Conservation (phyloP, 2,329 filamentous ascomycete species). For the Epichloe scottii region DNA sequence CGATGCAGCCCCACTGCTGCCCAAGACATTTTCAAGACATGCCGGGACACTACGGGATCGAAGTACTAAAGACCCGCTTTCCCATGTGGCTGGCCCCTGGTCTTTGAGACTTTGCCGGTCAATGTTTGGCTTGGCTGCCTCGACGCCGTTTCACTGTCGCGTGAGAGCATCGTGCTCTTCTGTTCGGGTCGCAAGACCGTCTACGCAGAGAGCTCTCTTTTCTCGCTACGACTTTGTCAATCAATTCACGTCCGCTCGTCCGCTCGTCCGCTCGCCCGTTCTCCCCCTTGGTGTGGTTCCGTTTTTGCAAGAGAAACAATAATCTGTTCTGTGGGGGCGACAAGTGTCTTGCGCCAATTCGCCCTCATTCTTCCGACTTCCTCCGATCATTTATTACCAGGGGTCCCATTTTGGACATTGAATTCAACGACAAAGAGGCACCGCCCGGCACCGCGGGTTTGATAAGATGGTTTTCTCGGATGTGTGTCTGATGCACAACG, state of each 20-base stretch:
- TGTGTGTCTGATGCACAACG: no score
- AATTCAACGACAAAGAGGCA: no score
- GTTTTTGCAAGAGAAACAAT: no score
- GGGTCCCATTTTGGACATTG: neutral
- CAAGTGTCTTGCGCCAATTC: neutral
- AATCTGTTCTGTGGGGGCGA: neutral
- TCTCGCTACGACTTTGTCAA: neutral
- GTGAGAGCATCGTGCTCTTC: neutral
- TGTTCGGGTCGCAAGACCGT: neutral
- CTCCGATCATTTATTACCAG: neutral
- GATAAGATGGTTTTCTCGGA: no score
- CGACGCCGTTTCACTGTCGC: neutral
- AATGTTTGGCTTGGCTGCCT: no score
- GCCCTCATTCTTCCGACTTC: slow-evolving; percentile 1
- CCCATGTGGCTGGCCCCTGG: neutral
- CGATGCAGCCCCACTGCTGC: neutral
- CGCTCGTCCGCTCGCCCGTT: no score
- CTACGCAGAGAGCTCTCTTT: no score
- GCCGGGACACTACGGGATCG: slow-evolving; percentile 2
- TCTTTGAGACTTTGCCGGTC: neutral
- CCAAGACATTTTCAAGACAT: slow-evolving; percentile 1
- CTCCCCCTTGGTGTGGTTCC: no score
- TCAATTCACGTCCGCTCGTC: no score
- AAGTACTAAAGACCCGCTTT: neutral
- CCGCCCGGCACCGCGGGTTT: no score